Evolutionary conservation across 2,329 filamentous ascomycete species (phyloP), one percentile per base, ranked within the genome.

Genomic region (Graphiopsis chlorocephala): DNA sequence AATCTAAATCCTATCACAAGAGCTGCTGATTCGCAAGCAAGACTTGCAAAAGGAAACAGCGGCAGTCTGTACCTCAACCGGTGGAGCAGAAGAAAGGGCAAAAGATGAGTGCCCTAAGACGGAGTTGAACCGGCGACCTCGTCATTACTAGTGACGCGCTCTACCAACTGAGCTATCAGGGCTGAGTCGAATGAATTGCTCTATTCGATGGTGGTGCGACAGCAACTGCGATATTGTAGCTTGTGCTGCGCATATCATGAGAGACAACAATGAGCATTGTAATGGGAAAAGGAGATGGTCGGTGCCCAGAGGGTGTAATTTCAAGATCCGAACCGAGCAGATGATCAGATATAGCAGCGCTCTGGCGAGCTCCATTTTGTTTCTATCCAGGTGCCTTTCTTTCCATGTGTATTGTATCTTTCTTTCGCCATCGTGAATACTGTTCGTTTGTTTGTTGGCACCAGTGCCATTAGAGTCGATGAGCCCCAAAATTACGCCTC

Each of bases 141-240:
- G 59, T 61, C 59, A 61, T 61, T 61, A 61, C 59, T 61, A 61
- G 59, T 61, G 59, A 61, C 59, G 59, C 59, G 59, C 59, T 61
- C 59, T 61, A 53, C 59, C 59, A 61, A 53, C 59, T 61, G 59
- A 61, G 59, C 59, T 61, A 61, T 61, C 47, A 61, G 59, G 59
- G 59, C 59, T 52, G 29, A 50, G 25, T 50, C 23, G 47, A 50
- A 26, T 56, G 31, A 20, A 23, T 23, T 56, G 31, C 31, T 31
- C 31, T 33, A 31, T 7, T 31, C 28, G 28, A 33, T 31, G 29
- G 23, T 10, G 20, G 4, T 20, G 3, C 12, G 11, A 17, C 4
- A 4, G 2, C 7, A 17, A 12, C 4, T n/a, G 47, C 47, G 15
- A 1, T 50, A 28, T 50, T 28, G 23, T 50, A 50, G 8, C 38